Base-by-base conservation (phyloP, 2,329 filamentous ascomycete genomes). In the Chrysoporthe cubensis region DNA sequence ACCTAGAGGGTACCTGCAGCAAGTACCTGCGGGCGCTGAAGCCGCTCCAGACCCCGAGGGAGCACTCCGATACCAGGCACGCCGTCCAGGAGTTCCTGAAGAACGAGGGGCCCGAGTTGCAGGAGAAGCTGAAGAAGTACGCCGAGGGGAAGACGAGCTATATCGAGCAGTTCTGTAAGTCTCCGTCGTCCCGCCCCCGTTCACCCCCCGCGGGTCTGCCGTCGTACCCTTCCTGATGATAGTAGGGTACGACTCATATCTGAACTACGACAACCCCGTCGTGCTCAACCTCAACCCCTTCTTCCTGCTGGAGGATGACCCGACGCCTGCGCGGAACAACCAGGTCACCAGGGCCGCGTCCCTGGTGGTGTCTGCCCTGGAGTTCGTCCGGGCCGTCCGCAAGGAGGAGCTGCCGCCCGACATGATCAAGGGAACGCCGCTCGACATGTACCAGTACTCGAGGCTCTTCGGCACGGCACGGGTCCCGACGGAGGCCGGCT, bases 361-460 rank as follows among this genome's bases (percentile, higher is more conserved):
- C 0, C 83, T 99, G 57, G 93, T 96, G 0, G 88, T 96, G 18
- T 99, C 96, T 3, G 90, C 96, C 4, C 82, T 98, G 43, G 92
- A 94, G 60, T 98, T 99, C 74, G 94, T 98, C 37, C 87, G 96
- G 69, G 96, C 96, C 2, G 94, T 99, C 1, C 88, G 95, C 46
- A 93, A 91, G 73, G 96, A 98, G 78, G 96, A 99, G 76, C 84
- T 99, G 9, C 91, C 93, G 0, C 94, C 96, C 0, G 96, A 99
- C 79, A 94, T 86, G 1, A 80, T 97, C 70, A 91, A 90, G 73
- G 93, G 93, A 26, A 90, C 89, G 32, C 94, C 96, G 0, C 84
- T 99, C 21, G 96, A 93, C 84, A 99, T 99, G 96, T 97, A 97
- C 78, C 96, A 99, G 78, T 98, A 97, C 80, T 97, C 95, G 0